Evolutionary conservation across 2,329 filamentous ascomycete genomes (phyloP).

Genomic region (Xylaria arbuscula): DNA sequence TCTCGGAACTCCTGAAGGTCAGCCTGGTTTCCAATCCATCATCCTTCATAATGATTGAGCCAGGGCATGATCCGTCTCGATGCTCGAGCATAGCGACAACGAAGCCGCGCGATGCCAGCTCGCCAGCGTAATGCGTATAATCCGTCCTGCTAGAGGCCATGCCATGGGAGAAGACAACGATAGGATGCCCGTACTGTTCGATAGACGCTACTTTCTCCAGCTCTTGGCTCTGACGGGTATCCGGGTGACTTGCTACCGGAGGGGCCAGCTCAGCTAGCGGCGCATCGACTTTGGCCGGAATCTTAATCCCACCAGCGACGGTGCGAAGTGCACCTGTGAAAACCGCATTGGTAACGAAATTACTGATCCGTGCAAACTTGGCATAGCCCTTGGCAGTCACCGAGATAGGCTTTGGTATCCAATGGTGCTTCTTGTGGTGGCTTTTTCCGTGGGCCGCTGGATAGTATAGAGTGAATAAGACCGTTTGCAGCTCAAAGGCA

Average conservation of each 20-base stretch:
- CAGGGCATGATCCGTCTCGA: slow-evolving; percentile 63
- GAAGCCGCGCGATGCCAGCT: slow-evolving; percentile 61
- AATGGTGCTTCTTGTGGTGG: slow-evolving; percentile 52
- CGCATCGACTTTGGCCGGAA: slow-evolving; percentile 61
- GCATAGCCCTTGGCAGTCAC: slow-evolving; percentile 61
- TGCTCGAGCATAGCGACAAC: slow-evolving; percentile 64
- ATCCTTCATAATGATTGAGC: slow-evolving; percentile 53
- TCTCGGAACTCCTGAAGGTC: slow-evolving; percentile 53
- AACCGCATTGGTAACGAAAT: slow-evolving; percentile 56
- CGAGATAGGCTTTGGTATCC: slow-evolving; percentile 58
- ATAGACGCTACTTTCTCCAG: slow-evolving; percentile 43
- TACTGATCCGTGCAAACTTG: slow-evolving; percentile 57
- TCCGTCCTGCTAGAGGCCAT: slow-evolving; percentile 62
- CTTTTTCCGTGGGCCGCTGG: slow-evolving; percentile 51
- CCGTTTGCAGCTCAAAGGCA: slow-evolving; percentile 60
- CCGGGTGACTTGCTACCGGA: slow-evolving; percentile 41
- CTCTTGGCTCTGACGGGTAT: slow-evolving; percentile 37
- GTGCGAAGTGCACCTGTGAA: slow-evolving; percentile 57
- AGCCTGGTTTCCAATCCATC: slow-evolving; percentile 48
- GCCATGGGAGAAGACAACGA: slow-evolving; percentile 65
- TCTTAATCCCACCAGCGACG: slow-evolving; percentile 57
- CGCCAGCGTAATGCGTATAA: slow-evolving; percentile 63
- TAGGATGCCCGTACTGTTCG: slow-evolving; percentile 51
- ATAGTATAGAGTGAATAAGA: slow-evolving; percentile 63
- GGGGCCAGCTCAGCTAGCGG: slow-evolving; percentile 50